Percentiles rank a stretch among this genome's conserved stretches.
These are phyloP conservation scores for Cladobotryum mycophilum DNA, from an alignment of 2,329 filamentous ascomycete species.

Conservation along the genomic window DNA sequence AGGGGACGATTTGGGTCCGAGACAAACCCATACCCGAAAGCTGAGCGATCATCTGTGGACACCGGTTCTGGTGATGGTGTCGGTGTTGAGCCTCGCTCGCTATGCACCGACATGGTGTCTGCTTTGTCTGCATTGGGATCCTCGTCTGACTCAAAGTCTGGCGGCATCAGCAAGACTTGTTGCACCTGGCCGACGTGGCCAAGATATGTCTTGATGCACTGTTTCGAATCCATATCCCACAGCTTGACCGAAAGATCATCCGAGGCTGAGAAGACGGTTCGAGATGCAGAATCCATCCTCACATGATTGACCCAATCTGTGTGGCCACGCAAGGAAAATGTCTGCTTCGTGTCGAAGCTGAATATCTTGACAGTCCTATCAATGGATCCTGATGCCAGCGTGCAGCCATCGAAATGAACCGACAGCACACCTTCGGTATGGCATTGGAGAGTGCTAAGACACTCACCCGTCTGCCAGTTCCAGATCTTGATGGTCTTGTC, in stretches of 20 bases:
- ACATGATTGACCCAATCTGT: slow-evolving; percentile 97
- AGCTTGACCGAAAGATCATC: slow-evolving; percentile 88
- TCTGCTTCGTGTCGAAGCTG: slow-evolving; percentile 80
- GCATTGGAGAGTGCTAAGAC: slow-evolving; percentile 71
- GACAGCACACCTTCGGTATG: slow-evolving; percentile 80
- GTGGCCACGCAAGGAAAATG: slow-evolving; percentile 75
- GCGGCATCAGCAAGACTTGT: slow-evolving; percentile 76
- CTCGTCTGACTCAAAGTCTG: slow-evolving; percentile 85
- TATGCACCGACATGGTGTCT: slow-evolving; percentile 48
- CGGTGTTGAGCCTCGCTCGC: slow-evolving; percentile 40
- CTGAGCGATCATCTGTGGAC: slow-evolving; percentile 40
- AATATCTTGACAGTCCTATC: slow-evolving; percentile 89
- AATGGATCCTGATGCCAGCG: slow-evolving; percentile 81
- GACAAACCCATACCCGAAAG: slow-evolving; percentile 58
- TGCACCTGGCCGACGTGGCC: slow-evolving; percentile 95
- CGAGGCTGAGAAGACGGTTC: slow-evolving; percentile 85
- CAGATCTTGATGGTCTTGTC: slow-evolving; percentile 87
- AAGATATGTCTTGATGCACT: slow-evolving; percentile 70
- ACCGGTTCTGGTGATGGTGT: slow-evolving; percentile 24
- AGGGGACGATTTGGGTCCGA: slow-evolving; percentile 56
- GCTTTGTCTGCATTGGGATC: slow-evolving; percentile 40
- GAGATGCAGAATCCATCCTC: slow-evolving; percentile 71
- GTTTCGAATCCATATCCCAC: slow-evolving; percentile 84
- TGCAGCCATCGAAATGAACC: slow-evolving; percentile 78
- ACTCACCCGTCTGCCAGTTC: slow-evolving; percentile 92